phyloP scores from a whole-genome alignment of 176 grass and related monocot genomes.

The Zizania latifolia region DNA sequence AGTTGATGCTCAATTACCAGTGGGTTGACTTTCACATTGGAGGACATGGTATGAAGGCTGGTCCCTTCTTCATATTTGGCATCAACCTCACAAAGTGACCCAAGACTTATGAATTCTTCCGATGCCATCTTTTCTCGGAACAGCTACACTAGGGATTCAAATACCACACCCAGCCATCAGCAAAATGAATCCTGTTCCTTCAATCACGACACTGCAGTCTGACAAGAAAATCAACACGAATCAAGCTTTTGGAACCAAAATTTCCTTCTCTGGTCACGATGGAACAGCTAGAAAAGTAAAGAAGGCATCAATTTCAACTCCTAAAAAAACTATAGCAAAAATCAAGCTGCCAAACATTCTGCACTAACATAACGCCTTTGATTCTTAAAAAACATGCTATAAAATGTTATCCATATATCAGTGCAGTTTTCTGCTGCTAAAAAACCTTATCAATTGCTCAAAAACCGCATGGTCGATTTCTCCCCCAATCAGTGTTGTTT shows the following conservation, averaged over 20 bases:
- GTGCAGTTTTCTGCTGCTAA: no score
- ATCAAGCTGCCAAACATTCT: no score
- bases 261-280: not conserved
- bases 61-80: not conserved
- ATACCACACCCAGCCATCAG: not conserved
- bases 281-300: not conserved
- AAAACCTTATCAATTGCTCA: no score
- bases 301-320: not conserved
- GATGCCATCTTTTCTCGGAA: slow-evolving; percentile 27
- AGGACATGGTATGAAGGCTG: not conserved
- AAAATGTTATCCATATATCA: no score
- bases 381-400: no score
- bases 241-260: not conserved
- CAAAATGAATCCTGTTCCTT: not conserved
- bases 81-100: slow-evolving; percentile 30
- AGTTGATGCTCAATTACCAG: slow-evolving; percentile 8
- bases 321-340: not conserved
- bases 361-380: not conserved
- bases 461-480: no score
- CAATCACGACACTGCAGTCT: not conserved
- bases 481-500: no score
- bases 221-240: not conserved
- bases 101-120: slow-evolving; percentile 61
- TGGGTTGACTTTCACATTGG: slow-evolving; percentile 4
- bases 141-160: not conserved